Base-by-base conservation (phyloP, 352 stramenopile genomes). In the Stephanocyclus meneghinianus region DNA sequence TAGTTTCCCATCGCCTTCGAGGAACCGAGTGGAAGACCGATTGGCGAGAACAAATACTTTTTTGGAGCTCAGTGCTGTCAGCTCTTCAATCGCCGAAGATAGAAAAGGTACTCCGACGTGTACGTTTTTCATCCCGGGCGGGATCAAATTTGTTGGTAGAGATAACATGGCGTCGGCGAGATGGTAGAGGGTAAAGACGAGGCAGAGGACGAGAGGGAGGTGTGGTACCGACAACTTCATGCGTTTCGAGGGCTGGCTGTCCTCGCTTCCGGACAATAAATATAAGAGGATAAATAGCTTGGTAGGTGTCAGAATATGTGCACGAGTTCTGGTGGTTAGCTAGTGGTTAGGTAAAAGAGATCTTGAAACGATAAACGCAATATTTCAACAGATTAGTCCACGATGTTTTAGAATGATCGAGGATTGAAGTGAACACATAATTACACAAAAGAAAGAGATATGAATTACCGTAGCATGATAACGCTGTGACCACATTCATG, bases 21-120 rank as follows among this genome's bases (percentile, higher is more conserved):
- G 45, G 55, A 80, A 65, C 11, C 35, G 18, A 15, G 21, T 53
- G 1, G 53, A 71, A 1, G 72, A 80, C 18, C 63, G 53, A 63
- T 80, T 80, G 10, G 63, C 29, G 9, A 80, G 21, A 29, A 80
- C 63, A 21, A 74, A 80, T 3, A 73, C 72, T 45, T 35, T 63
- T 42, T 55, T 63, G 29, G 21, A 48, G 18, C 35, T 47, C 18
- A 78, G 35, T 30, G 32, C n/a, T 45, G 63, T 50, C 0, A 78
- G 32, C 30, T 62, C 53, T n/a, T 73, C 29, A 48, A 78, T 40
- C 0, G 53, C 42, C 10, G 62, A 67, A n/a, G 55, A 11, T 45
- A 35, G 62, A 48, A 78, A 78, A 10, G 71, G 61, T 37, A 40
- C 53, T 13, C 62, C 62, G 30, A 78, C 32, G 21, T 69, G 62